Percentiles rank a stretch among this genome's conserved stretches.
Conservation (phyloP, 768 basidiomycete genomes). For the Paxillus rubicundulus region DNA sequence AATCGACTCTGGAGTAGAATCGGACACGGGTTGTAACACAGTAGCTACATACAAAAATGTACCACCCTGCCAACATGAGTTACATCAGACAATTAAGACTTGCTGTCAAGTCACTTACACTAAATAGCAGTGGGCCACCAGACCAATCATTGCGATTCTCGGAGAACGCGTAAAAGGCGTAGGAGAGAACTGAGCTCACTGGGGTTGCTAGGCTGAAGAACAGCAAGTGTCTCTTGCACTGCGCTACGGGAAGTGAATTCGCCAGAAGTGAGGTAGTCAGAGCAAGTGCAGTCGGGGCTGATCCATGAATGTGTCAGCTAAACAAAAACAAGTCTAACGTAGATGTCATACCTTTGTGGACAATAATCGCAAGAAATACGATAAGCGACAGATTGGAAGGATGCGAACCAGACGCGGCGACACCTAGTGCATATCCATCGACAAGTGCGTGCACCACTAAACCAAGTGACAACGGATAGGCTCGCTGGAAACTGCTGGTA, state of each 20-base stretch:
- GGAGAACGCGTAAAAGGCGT: conserved; percentile 54
- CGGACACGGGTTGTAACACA: conserved; percentile 74
- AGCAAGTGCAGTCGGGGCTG: conserved; percentile 90
- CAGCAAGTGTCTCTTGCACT: conserved; percentile 72
- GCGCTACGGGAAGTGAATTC: conserved; percentile 59
- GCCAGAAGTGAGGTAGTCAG: conserved; percentile 83
- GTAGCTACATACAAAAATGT: conserved; percentile 95
- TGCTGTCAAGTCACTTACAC: conserved; percentile 48
- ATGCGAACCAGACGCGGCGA: conserved; percentile 51
- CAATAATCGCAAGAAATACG: conserved; percentile 85
- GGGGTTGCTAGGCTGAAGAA: conserved; percentile 87
- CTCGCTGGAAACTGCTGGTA: conserved; percentile 35
- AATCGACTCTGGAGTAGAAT: conserved; percentile 39
- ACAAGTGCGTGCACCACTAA: conserved; percentile 85
- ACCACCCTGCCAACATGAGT: conserved; percentile 58
- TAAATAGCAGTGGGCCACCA: conserved; percentile 78
- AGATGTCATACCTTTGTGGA: conserved; percentile 76
- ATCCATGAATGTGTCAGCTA: conserved; percentile 10
- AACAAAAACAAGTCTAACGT: not conserved
- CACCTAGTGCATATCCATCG: conserved; percentile 91
- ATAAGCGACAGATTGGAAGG: conserved; percentile 64
- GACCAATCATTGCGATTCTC: conserved; percentile 51
- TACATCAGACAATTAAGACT: conserved; percentile 1
- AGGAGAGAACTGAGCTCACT: conserved; percentile 74
- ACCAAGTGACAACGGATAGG: conserved; percentile 79